phyloP scores from a whole-genome alignment of 148 eudicot species.

The Diospyros kaki region DNA sequence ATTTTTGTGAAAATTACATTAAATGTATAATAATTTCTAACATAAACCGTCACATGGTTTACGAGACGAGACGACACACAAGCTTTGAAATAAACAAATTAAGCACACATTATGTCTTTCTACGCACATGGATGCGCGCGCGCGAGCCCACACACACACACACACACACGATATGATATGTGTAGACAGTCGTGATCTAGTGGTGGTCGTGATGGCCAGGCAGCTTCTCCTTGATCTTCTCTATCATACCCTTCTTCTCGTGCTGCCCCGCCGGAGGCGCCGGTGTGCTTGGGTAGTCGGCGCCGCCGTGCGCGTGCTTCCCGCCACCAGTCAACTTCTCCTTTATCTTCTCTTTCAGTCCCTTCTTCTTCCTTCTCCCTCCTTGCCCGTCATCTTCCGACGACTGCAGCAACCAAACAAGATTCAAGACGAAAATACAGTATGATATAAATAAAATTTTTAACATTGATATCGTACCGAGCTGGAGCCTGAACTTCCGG shows the following conservation, averaged over 20 bases:
- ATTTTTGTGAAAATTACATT: no score
- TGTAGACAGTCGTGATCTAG: background rate
- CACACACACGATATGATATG: no score
- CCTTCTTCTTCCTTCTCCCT: conserved; percentile 64
- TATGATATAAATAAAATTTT: background rate
- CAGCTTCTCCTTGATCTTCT: conserved; percentile 64
- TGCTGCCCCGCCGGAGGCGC: conserved; percentile 24
- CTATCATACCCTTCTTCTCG: conserved; percentile 64
- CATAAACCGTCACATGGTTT: no score
- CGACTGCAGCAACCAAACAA: conserved; percentile 10
- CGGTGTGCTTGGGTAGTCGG: conserved; percentile 14
- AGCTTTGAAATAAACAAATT: no score
- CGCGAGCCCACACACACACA: no score
- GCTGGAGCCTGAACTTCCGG: conserved; percentile 42
- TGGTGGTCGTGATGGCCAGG: conserved; percentile 42
- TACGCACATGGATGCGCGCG: no score
- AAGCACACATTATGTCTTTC: no score
- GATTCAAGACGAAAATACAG: background rate
- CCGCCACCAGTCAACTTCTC: conserved; percentile 47
- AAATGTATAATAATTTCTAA: no score
- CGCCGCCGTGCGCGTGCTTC: conserved; percentile 20
- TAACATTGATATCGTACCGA: conserved; percentile 31
- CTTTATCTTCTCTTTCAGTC: conserved; percentile 56
- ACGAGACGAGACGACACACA: no score
- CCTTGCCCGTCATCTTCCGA: conserved; percentile 54